Evolutionary conservation across 225 moss, liverwort and hornwort genomes (phyloP), one percentile per base, ranked within the genome.

Genomic region (Physcomitrium patens): DNA sequence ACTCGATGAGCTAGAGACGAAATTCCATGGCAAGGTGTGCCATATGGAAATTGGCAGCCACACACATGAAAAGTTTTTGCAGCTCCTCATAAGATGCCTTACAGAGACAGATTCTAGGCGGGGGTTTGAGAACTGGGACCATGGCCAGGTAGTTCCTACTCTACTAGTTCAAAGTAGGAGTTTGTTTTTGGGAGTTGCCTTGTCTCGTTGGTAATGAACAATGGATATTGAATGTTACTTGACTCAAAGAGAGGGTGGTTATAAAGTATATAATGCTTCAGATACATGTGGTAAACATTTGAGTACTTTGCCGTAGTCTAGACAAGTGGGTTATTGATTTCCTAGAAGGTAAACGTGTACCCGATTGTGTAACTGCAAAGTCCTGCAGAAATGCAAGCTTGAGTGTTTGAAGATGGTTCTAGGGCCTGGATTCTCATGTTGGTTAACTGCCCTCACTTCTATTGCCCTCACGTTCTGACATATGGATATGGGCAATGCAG

Each of bases 41-140:
- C 71, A 60, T 67, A 43, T 24, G 9, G 75, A 67, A 58, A 2
- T 75, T n/a, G 75, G 66, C 74, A 73, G 10, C 73, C 73, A 12
- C 50, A n/a, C 74, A 45, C 11, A n/a, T n/a, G n/a, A 45, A 55
- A 65, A 74, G 44, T 74, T 74, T 0, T 57, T 74, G 74, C 9
- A n/a, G 54, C 10, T 43, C 17, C 20, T 74, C 5, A 57, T 74
- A 6, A 26, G 22, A 74, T 2, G 53, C 74, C 74, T 74, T 60
- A 60, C 23, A 51, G 24, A 52, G 8, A 61, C 46, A 69, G 42
- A n/a, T n/a, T n/a, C 15, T 15, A 51, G 0, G 3, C 19, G 3
- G 7, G 8, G 11, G 23, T 60, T 76, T 63, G 10, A 73, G 13
- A 0, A 62, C 50, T 57, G 65, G 65, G 7, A 1, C 16, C 0